phyloP scores from a whole-genome alignment of 2,329 filamentous ascomycete species.

The Aureobasidium namibiae region DNA sequence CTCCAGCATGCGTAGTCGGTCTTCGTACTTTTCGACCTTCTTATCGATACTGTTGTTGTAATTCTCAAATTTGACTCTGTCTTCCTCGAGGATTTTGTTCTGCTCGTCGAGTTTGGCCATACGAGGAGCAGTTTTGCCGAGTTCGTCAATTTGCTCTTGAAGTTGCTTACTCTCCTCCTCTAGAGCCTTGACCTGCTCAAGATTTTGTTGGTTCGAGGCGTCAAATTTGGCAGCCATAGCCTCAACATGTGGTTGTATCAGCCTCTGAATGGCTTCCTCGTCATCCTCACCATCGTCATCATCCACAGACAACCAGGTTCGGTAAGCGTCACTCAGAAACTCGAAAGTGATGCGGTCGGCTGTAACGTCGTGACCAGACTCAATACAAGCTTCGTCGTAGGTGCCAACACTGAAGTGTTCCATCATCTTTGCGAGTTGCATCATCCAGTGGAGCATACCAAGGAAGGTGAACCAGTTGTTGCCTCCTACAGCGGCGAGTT shows the following conservation, averaged over 20 bases:
- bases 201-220: constrained; percentile 72
- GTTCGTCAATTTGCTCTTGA: constrained; percentile 76
- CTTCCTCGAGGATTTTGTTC: constrained; percentile 89
- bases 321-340: constrained; percentile 82
- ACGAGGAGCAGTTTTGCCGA: constrained; percentile 79
- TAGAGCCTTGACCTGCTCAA: constrained; percentile 73
- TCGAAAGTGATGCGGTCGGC: constrained; percentile 91
- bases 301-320: constrained; percentile 84
- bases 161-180: constrained; percentile 79
- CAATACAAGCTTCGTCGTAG: constrained; percentile 85
- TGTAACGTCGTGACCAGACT: constrained; percentile 77
- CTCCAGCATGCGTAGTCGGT: constrained; percentile 70
- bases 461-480: constrained; percentile 97
- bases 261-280: constrained; percentile 71
- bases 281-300: constrained; percentile 65
- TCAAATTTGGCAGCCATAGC: constrained; percentile 86
- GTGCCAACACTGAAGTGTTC: constrained; percentile 69
- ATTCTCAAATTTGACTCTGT: constrained; percentile 88
- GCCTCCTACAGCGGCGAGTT: constrained; percentile 87
- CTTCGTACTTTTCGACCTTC: constrained; percentile 82
- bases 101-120: constrained; percentile 77
- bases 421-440: constrained; percentile 92
- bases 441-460: constrained; percentile 95
- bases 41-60: constrained; percentile 81
- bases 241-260: constrained; percentile 75